Percentiles rank a stretch among this genome's conserved stretches.
Conservation (phyloP, 306 rosid genomes). For the Castanea crenata region DNA sequence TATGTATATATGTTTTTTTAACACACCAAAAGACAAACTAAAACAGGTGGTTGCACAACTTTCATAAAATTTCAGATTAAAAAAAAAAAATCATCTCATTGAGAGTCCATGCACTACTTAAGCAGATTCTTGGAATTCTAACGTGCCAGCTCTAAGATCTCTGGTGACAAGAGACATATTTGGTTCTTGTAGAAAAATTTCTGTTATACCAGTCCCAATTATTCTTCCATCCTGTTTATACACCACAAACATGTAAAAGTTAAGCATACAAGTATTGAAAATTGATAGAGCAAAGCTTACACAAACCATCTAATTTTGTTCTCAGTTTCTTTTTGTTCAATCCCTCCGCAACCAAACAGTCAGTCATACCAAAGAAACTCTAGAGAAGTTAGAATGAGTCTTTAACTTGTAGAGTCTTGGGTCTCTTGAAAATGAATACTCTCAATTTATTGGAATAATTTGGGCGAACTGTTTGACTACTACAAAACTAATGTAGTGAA, state of each 20-base stretch:
- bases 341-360: neutral
- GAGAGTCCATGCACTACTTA: neutral
- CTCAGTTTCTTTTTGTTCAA: neutral
- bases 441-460: too few relatives aligned
- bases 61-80: neutral
- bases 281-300: neutral
- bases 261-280: neutral
- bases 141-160: slow-evolving; percentile 23
- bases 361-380: too few relatives aligned
- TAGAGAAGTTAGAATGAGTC: too few relatives aligned
- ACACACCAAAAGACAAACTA: too few relatives aligned
- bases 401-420: too few relatives aligned
- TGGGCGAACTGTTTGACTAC: too few relatives aligned
- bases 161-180: slow-evolving; percentile 28
- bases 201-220: slow-evolving; percentile 15
- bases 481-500: too few relatives aligned
- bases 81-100: slow-evolving; percentile 1
- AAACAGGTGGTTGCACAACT: neutral
- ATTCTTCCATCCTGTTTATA: slow-evolving; percentile 26
- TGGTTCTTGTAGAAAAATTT: slow-evolving; percentile 9
- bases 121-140: slow-evolving; percentile 23
- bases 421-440: too few relatives aligned
- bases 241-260: neutral
- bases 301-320: neutral
- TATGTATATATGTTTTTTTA: too few relatives aligned